Percentiles rank a stretch among this genome's conserved stretches.
These are phyloP conservation scores for Mycosarcoma mackinlayi DNA, from an alignment of 1,284 basidiomycete species.

Conservation along the genomic window DNA sequence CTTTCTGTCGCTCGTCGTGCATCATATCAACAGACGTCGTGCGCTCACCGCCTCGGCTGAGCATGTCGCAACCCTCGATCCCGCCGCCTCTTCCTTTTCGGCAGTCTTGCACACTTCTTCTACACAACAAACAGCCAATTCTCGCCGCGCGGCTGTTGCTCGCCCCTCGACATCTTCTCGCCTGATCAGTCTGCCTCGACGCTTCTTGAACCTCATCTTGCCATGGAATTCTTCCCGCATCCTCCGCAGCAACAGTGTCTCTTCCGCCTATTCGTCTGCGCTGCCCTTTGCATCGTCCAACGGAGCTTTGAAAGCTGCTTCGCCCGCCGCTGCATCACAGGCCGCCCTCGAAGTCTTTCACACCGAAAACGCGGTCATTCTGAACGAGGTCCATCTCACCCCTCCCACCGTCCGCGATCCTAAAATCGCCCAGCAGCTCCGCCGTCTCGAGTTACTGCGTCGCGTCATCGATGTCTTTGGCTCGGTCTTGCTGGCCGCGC, in stretches of 20 bases:
- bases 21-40: slow-evolving; percentile 30
- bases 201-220: slow-evolving; percentile 36
- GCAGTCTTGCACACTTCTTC: slow-evolving; percentile 16
- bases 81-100: slow-evolving; percentile 49
- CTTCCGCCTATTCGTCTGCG: slow-evolving; percentile 17
- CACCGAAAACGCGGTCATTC: slow-evolving; percentile 65
- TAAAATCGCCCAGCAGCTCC: slow-evolving; percentile 8
- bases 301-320: slow-evolving; percentile 4
- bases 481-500: slow-evolving; percentile 33
- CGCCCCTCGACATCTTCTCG: slow-evolving; percentile 2
- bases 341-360: slow-evolving; percentile 60
- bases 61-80: slow-evolving; percentile 54
- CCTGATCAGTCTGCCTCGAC: slow-evolving; percentile 16
- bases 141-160: neutral
- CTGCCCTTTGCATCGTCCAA: slow-evolving; percentile 18
- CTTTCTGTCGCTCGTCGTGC: slow-evolving; percentile 30
- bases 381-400: slow-evolving; percentile 64
- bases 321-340: slow-evolving; percentile 20
- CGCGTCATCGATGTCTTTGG: slow-evolving; percentile 49
- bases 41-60: slow-evolving; percentile 39
- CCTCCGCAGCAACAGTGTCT: slow-evolving; percentile 25
- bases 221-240: slow-evolving; percentile 56
- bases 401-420: slow-evolving; percentile 31
- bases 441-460: slow-evolving; percentile 40
- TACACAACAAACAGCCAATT: neutral